Evolutionary conservation across 2,329 filamentous ascomycete genomes (phyloP).

Genomic region (Alternaria sp.): DNA sequence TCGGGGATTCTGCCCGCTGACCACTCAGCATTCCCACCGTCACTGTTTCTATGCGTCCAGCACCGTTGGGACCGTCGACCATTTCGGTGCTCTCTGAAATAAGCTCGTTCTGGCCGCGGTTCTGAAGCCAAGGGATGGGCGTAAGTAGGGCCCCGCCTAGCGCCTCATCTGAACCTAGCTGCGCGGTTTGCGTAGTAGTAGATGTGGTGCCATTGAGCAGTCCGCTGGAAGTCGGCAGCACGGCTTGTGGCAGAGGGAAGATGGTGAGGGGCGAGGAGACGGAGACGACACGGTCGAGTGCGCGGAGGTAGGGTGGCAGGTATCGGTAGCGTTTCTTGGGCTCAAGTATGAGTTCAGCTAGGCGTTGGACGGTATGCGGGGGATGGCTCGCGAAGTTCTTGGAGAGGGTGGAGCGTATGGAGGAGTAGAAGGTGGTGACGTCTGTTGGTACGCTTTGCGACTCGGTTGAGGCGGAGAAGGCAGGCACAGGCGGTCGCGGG

Average conservation of each 20-base stretch:
- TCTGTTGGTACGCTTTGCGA: constrained; percentile 37
- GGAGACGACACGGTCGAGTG: constrained; percentile 86
- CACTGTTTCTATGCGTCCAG: constrained; percentile 81
- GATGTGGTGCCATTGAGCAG: constrained; percentile 67
- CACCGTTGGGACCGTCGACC: constrained; percentile 80
- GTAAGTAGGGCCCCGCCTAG: constrained; percentile 90
- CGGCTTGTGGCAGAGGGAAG: constrained; percentile 79
- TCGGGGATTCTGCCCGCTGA: constrained; percentile 18
- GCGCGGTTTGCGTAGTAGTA: constrained; percentile 46
- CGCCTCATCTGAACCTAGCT: constrained; percentile 82
- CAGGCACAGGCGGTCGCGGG: constrained; percentile 51
- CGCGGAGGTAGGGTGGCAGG: constrained; percentile 84
- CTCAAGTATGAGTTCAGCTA: constrained; percentile 81
- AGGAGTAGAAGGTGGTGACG: constrained; percentile 40
- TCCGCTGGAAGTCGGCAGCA: constrained; percentile 56
- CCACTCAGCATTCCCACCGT: constrained; percentile 66
- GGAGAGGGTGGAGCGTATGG: constrained; percentile 60
- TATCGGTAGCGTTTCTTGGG: constrained; percentile 82
- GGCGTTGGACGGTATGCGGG: constrained; percentile 90
- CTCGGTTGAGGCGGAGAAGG: constrained; percentile 49
- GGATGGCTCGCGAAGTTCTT: constrained; percentile 75
- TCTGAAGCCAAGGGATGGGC: constrained; percentile 85
- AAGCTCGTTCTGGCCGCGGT: constrained; percentile 62
- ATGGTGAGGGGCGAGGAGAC: constrained; percentile 82
- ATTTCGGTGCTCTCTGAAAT: constrained; percentile 79